Evolutionary conservation across 768 basidiomycete species (phyloP), one percentile per base, ranked within the genome.

Genomic region (Amanita rimosa): DNA sequence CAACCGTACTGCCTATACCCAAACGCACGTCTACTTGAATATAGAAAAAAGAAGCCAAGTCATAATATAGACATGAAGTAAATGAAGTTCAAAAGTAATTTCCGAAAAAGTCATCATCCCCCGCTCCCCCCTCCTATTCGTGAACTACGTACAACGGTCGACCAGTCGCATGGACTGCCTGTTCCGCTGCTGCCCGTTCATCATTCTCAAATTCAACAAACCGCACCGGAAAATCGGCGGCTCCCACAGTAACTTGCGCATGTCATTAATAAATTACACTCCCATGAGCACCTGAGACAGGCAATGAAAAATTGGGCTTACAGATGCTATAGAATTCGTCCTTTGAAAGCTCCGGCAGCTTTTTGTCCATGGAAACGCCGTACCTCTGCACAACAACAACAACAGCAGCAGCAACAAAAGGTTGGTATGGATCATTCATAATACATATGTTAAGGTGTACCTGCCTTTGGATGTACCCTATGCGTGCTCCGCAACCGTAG

Each of bases 291-390:
- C 22, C 3, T 5, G n/a, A n/a, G 5, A 52, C 21, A 24, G 41
- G 5, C n/a, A 31, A 22, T 11, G 27, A 57, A 36, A 24, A 24
- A 2, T 24, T 24, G 21, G 34, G 7, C 67, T 53, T 54, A 71
- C 70, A 68, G 0, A 65, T 53, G 42, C 65, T 61, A 49, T 72
- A 71, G 49, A 68, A 72, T 37, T 65, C 64, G 21, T 66, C 59
- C 46, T 60, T 67, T 3, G 65, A 60, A 7, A 70, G 49, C 48
- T 68, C 55, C 10, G 66, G 69, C 14, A 70, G 51, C 44, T 59
- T 64, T 42, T 62, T 63, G 4, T 64, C 54, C 26, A 68, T 54
- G 7, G 61, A 54, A 19, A 68, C 54, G 11, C 67, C 69, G 14
- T 64, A 60, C 55, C 67, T 62, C 69, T 69, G 50, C 13, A 40